Conservation (phyloP, 768 basidiomycete species). For the Amanita muscaria region DNA sequence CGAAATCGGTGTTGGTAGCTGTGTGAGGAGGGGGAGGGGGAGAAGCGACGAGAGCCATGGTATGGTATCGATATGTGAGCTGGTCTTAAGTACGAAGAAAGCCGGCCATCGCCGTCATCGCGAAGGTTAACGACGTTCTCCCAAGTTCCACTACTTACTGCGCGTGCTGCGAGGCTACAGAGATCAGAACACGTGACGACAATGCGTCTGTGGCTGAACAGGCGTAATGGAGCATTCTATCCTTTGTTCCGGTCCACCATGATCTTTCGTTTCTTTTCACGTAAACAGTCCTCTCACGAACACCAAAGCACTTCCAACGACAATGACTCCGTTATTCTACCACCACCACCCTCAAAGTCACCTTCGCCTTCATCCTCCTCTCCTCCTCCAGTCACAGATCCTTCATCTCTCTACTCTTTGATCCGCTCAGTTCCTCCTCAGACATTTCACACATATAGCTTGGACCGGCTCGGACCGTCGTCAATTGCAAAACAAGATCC, state of each 20-base stretch:
- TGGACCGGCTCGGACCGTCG: conserved; percentile 42
- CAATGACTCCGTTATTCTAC: neutral
- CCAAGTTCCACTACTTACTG: no score
- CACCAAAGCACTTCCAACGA: conserved; percentile 5
- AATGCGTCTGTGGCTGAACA: neutral
- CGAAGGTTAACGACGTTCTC: no score
- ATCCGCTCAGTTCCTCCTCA: conserved; percentile 57
- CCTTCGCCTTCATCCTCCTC: conserved; percentile 4
- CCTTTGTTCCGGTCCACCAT: conserved; percentile 14
- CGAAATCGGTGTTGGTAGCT: conserved; percentile 6
- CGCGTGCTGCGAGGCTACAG: no score
- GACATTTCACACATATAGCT: conserved; percentile 53
- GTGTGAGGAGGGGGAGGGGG: no score
- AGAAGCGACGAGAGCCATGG: no score
- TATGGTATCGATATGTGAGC: no score
- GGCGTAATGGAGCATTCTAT: neutral
- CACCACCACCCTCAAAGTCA: neutral
- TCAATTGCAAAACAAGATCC: conserved; percentile 25
- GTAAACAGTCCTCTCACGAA: conserved; percentile 20
- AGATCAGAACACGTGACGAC: conserved; percentile 8
- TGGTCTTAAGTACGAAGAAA: no score
- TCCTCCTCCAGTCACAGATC: conserved; percentile 25
- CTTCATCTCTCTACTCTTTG: conserved; percentile 38
- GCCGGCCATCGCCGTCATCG: no score
- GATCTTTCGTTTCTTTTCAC: conserved; percentile 34